These are phyloP conservation scores for Beauveria asiatica DNA, from an alignment of 2,329 filamentous ascomycete species.

Conservation along the genomic window DNA sequence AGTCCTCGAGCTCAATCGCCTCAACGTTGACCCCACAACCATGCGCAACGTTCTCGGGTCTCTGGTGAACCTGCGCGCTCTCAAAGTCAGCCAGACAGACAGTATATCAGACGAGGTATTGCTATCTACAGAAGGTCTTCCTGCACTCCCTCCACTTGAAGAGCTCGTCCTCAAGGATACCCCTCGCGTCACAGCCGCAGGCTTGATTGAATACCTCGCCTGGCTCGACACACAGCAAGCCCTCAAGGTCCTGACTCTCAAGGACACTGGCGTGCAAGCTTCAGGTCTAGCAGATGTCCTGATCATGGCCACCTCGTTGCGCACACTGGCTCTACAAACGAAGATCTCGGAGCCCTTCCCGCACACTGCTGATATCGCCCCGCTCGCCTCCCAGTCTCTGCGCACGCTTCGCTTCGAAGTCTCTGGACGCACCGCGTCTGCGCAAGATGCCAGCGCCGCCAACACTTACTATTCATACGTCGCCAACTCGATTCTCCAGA, in stretches of 20 bases:
- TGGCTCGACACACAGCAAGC: slow-evolving; percentile 48
- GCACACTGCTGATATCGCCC: slow-evolving; percentile 40
- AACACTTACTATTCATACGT: slow-evolving; percentile 77
- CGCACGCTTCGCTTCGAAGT: slow-evolving; percentile 77
- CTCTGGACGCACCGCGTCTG: slow-evolving; percentile 47
- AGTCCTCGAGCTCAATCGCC: slow-evolving; percentile 59
- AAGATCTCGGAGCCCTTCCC: slow-evolving; percentile 43
- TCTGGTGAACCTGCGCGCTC: slow-evolving; percentile 58
- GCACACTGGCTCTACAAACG: slow-evolving; percentile 46
- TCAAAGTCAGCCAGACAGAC: slow-evolving; percentile 63
- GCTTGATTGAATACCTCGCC: slow-evolving; percentile 60
- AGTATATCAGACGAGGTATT: slow-evolving; percentile 75
- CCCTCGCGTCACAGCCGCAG: slow-evolving; percentile 62
- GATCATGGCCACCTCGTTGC: slow-evolving; percentile 46
- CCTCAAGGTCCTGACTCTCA: slow-evolving; percentile 61
- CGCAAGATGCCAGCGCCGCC: slow-evolving; percentile 48
- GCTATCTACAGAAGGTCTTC: slow-evolving; percentile 53
- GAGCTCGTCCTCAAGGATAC: slow-evolving; percentile 65
- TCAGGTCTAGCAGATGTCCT: slow-evolving; percentile 54
- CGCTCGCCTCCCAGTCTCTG: slow-evolving; percentile 61
- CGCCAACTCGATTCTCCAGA: slow-evolving; percentile 69
- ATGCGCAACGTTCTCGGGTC: slow-evolving; percentile 63
- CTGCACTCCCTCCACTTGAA: slow-evolving; percentile 65
- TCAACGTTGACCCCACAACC: slow-evolving; percentile 61
- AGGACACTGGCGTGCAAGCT: slow-evolving; percentile 61